Evolutionary conservation across 441 rosid genomes (phyloP).

Genomic region (Macaranga tanarius): DNA sequence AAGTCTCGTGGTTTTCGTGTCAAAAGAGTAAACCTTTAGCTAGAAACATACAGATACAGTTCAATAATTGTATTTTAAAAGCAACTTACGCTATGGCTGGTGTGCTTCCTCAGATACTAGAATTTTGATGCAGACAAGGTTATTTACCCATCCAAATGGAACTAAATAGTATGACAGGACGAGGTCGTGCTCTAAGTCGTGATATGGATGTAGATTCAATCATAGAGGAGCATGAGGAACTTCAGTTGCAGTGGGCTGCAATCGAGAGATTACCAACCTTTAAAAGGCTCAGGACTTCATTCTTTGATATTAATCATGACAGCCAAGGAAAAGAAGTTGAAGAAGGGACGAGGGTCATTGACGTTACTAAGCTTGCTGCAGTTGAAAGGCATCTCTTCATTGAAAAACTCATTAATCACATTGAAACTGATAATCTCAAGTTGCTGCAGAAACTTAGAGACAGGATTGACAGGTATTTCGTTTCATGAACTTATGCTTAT

Average conservation of each 20-base stretch:
- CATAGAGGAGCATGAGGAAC: constrained; percentile 29
- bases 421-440: constrained; percentile 40
- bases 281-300: constrained; percentile 38
- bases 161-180: too few relatives aligned
- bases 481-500: too few relatives aligned
- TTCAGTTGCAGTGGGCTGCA: constrained; percentile 48
- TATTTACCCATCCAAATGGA: too few relatives aligned
- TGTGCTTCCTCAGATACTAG: too few relatives aligned
- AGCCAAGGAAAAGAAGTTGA: constrained; percentile 8
- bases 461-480: constrained; percentile 41
- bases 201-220: not conserved
- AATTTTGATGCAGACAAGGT: too few relatives aligned
- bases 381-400: constrained; percentile 33
- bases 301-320: constrained; percentile 28
- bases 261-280: constrained; percentile 55
- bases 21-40: too few relatives aligned
- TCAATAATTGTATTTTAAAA: too few relatives aligned
- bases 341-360: constrained; percentile 21
- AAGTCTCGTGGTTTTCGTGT: too few relatives aligned
- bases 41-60: too few relatives aligned
- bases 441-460: constrained; percentile 39
- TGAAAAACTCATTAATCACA: constrained; percentile 37
- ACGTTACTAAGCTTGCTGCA: constrained; percentile 36
- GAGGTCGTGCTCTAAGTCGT: not conserved
- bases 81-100: too few relatives aligned